Conservation (phyloP, 192 early-diverging fungal species). For the Gonapodya prolifera region DNA sequence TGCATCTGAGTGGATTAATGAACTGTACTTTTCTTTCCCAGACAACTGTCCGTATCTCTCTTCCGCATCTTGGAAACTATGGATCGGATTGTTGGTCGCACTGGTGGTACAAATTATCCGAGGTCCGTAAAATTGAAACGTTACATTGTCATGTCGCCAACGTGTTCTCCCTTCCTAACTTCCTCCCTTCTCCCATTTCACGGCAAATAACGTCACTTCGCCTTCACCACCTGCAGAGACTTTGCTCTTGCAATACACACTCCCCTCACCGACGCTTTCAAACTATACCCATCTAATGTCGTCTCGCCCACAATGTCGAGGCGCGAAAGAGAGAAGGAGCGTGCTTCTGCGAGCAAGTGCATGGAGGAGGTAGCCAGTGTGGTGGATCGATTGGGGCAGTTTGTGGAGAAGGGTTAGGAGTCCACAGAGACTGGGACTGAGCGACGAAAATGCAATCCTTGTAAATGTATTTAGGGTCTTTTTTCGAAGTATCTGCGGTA, state of each 20-base stretch:
- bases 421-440: no score
- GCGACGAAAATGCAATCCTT: no score
- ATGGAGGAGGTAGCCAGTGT: not conserved
- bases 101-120: not conserved
- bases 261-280: not conserved
- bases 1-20: no score
- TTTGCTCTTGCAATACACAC: not conserved
- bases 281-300: not conserved
- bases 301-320: not conserved
- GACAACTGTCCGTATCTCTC: not conserved
- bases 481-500: no score
- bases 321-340: not conserved
- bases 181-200: no score
- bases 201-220: not conserved
- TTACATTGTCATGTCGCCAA: no score
- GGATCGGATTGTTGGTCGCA: not conserved
- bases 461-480: no score
- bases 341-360: not conserved
- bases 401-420: not conserved
- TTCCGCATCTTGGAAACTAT: not conserved
- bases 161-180: no score
- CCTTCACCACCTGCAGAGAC: not conserved
- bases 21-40: no score
- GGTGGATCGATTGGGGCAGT: not conserved
- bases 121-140: not conserved